These are phyloP conservation scores for Agaricus sinodeliciosus DNA, from an alignment of 768 basidiomycete species.

Conservation along the genomic window DNA sequence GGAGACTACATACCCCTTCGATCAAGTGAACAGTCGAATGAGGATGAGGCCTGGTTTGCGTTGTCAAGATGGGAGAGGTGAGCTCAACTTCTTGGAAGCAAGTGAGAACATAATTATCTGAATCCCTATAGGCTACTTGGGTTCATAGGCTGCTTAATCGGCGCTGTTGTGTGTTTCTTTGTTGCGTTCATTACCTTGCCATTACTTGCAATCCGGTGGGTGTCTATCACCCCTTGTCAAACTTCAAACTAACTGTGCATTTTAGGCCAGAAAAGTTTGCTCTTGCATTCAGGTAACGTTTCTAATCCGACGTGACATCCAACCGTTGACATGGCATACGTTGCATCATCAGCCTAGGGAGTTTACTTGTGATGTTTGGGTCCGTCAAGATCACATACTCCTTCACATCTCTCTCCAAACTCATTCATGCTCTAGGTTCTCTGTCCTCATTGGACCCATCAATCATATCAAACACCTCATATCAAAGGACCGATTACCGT, in stretches of 20 bases:
- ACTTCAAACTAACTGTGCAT: conserved; percentile 11
- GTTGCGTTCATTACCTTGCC: conserved; percentile 85
- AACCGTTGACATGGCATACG: conserved; percentile 2
- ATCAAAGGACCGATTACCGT: conserved; percentile 78
- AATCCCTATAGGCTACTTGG: conserved; percentile 62
- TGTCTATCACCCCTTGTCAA: conserved; percentile 10
- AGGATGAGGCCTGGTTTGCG: conserved; percentile 95
- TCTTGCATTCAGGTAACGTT: conserved; percentile 66
- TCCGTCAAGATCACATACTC: conserved; percentile 27
- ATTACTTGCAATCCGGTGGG: conserved; percentile 33
- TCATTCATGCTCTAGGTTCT: conserved; percentile 44
- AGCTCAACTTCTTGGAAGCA: conserved; percentile 9
- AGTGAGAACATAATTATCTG: not conserved
- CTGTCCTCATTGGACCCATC: conserved; percentile 82
- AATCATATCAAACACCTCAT: conserved; percentile 88
- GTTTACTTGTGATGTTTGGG: conserved; percentile 95
- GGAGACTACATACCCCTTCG: conserved; percentile 86
- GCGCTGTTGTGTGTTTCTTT: conserved; percentile 90
- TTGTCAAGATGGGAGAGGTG: conserved; percentile 92
- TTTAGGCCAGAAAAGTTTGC: conserved; percentile 87
- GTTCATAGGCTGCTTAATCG: conserved; percentile 83
- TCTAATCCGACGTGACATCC: not conserved
- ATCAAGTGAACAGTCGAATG: conserved; percentile 75
- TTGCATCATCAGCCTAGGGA: conserved; percentile 57
- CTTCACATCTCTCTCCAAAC: not conserved